phyloP scores from a whole-genome alignment of 495 filamentous ascomycete species.

The Thozetella sp. region DNA sequence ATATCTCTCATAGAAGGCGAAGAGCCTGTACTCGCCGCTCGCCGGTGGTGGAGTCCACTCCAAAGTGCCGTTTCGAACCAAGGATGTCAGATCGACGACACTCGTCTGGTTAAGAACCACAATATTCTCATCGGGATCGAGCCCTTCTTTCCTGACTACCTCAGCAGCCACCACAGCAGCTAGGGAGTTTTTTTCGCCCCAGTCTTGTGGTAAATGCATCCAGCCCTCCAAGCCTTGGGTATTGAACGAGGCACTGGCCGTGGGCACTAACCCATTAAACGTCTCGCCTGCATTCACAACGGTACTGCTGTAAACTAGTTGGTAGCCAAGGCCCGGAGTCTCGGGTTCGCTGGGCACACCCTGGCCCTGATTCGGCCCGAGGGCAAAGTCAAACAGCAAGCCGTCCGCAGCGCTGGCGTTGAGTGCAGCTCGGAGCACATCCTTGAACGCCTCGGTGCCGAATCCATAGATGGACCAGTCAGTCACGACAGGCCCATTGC shows the following conservation, averaged over 20 bases:
- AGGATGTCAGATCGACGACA: conserved; percentile 8
- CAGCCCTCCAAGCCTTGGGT: conserved; percentile 18
- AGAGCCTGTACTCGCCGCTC: conserved; percentile 12
- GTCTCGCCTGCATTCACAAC: background rate
- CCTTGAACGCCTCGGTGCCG: conserved; percentile 40
- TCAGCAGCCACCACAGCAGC: conserved; percentile 29
- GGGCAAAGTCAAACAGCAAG: conserved; percentile 45
- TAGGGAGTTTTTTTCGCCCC: conserved; percentile 35
- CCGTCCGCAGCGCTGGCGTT: conserved; percentile 35
- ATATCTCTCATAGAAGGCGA: conserved; percentile 40
- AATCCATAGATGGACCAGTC: conserved; percentile 53
- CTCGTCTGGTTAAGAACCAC: conserved; percentile 6
- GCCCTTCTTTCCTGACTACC: conserved; percentile 9
- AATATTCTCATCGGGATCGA: background rate
- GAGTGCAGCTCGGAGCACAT: conserved; percentile 35
- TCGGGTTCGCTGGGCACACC: conserved; percentile 40
- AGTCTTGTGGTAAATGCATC: conserved; percentile 34
- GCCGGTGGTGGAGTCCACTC: background rate
- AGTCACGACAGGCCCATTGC: conserved; percentile 14
- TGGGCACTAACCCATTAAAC: conserved; percentile 3
- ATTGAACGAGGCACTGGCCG: conserved; percentile 14
- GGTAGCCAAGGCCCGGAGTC: conserved; percentile 39
- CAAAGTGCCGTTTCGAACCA: conserved; percentile 12
- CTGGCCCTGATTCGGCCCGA: conserved; percentile 49
- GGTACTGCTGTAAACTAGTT: conserved; percentile 18